Conservation (phyloP, 2,329 filamentous ascomycete genomes). For the Penicillium decumbens region DNA sequence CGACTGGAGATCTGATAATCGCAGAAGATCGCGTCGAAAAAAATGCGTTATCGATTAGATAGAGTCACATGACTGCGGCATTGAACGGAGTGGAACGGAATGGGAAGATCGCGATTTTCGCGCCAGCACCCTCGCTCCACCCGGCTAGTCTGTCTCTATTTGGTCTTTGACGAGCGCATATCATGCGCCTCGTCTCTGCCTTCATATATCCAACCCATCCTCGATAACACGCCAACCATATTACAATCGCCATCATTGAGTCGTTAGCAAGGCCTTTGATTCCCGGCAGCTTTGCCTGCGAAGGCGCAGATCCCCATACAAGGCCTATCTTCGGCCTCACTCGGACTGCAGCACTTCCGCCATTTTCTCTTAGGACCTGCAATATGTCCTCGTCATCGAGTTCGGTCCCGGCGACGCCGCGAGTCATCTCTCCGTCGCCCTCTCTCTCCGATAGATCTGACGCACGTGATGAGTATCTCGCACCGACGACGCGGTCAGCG, state of each 20-base stretch:
- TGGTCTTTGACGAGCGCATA: slow-evolving; percentile 1
- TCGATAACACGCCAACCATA: slow-evolving; percentile 6
- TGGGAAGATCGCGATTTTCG: slow-evolving; percentile 8
- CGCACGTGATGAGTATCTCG: slow-evolving; percentile 60
- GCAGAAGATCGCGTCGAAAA: slow-evolving; percentile 9
- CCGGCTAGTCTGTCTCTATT: background rate
- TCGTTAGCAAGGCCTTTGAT: slow-evolving; percentile 22
- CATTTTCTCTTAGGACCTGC: slow-evolving; percentile 36
- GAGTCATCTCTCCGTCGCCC: slow-evolving; percentile 85
- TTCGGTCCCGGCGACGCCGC: slow-evolving; percentile 69
- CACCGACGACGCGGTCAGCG: slow-evolving; percentile 72
- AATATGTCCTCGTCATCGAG: slow-evolving; percentile 47
- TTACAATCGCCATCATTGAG: slow-evolving; percentile 34
- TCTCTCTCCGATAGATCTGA: slow-evolving; percentile 53
- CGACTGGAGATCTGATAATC: slow-evolving; percentile 4
- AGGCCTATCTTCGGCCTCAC: slow-evolving; percentile 27
- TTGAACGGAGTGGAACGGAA: slow-evolving; percentile 16
- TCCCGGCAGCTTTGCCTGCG: slow-evolving; percentile 23
- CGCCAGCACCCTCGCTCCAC: slow-evolving; percentile 5
- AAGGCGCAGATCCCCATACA: slow-evolving; percentile 13
- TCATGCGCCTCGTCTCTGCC: slow-evolving; percentile 7
- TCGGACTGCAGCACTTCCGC: slow-evolving; percentile 44
- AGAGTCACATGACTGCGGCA: slow-evolving; percentile 26
- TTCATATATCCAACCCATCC: background rate
- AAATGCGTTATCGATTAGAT: slow-evolving; percentile 35